Evolutionary conservation across 768 basidiomycete genomes (phyloP).

Genomic region (Antrodiella citrinella): DNA sequence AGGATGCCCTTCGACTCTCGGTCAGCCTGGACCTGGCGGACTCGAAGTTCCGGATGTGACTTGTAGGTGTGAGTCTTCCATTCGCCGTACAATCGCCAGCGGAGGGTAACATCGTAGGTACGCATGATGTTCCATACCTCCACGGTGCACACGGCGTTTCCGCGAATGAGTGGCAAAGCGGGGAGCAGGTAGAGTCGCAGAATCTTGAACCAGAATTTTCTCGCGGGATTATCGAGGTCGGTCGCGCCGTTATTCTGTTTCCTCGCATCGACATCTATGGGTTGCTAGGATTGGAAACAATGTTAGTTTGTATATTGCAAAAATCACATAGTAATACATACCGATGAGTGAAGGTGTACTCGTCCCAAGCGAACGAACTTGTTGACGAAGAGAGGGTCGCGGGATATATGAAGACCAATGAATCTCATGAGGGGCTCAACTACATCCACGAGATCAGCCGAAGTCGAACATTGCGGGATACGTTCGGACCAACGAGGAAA

Average conservation of each 20-base stretch:
- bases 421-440: slow-evolving; percentile 76
- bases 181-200: slow-evolving; percentile 79
- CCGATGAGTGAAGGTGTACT: slow-evolving; percentile 48
- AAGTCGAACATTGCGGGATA: slow-evolving; percentile 52
- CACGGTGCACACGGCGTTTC: slow-evolving; percentile 82
- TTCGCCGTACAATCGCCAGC: slow-evolving; percentile 93
- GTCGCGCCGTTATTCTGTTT: slow-evolving; percentile 49
- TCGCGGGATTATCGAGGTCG: slow-evolving; percentile 50
- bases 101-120: slow-evolving; percentile 66
- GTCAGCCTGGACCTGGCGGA: slow-evolving; percentile 77
- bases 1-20: slow-evolving; percentile 85
- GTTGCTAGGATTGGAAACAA: too few relatives aligned
- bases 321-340: too few relatives aligned
- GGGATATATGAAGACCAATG: slow-evolving; percentile 72
- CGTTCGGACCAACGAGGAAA: slow-evolving; percentile 76
- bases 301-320: too few relatives aligned
- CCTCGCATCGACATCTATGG: neutral
- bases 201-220: slow-evolving; percentile 80
- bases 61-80: slow-evolving; percentile 75
- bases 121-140: slow-evolving; percentile 90
- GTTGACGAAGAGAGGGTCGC: slow-evolving; percentile 69
- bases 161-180: slow-evolving; percentile 74
- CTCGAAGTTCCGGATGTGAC: slow-evolving; percentile 69
- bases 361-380: slow-evolving; percentile 78
- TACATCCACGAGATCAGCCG: slow-evolving; percentile 67